Evolutionary conservation across 2,329 filamentous ascomycete genomes (phyloP).

Genomic region (Colletotrichum nymphaeae): DNA sequence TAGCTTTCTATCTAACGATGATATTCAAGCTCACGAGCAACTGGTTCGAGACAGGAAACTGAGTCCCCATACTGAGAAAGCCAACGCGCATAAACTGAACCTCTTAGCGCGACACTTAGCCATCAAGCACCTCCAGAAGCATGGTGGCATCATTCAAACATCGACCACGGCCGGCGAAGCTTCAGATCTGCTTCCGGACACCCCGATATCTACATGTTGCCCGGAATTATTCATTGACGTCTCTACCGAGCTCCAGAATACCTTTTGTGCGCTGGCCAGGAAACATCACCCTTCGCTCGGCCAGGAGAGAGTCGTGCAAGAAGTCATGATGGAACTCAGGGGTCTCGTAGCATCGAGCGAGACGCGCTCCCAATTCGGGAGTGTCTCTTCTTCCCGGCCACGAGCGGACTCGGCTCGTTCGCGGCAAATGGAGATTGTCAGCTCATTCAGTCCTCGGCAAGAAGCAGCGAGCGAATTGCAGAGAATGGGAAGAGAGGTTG

Average conservation of each 20-base stretch:
- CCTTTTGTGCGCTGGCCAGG: conserved; percentile 63
- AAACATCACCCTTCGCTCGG: conserved; percentile 52
- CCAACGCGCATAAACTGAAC: conserved; percentile 49
- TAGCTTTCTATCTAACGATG: conserved; percentile 62
- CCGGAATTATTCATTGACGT: conserved; percentile 59
- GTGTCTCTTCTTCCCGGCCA: neutral
- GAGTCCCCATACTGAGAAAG: conserved; percentile 46
- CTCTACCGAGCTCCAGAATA: conserved; percentile 57
- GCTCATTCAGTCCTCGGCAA: conserved; percentile 30
- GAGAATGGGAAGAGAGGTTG: conserved; percentile 10
- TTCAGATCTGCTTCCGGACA: conserved; percentile 44
- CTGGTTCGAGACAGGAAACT: conserved; percentile 46
- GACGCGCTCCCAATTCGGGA: neutral
- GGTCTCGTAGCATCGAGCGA: conserved; percentile 7
- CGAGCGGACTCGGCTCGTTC: conserved; percentile 32
- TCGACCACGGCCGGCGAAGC: conserved; percentile 45
- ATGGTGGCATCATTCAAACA: conserved; percentile 50
- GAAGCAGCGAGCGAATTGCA: conserved; percentile 17
- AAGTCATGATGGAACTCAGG: conserved; percentile 51
- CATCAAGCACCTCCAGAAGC: conserved; percentile 58
- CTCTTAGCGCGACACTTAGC: conserved; percentile 57
- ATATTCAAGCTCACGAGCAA: conserved; percentile 59
- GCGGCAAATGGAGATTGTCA: conserved; percentile 28
- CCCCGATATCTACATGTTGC: conserved; percentile 58
- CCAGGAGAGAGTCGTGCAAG: conserved; percentile 57